Percentiles rank a stretch among this genome's conserved stretches.
phyloP scores from a whole-genome alignment of 2,329 filamentous ascomycete species.

The Xylariaceae sp. region DNA sequence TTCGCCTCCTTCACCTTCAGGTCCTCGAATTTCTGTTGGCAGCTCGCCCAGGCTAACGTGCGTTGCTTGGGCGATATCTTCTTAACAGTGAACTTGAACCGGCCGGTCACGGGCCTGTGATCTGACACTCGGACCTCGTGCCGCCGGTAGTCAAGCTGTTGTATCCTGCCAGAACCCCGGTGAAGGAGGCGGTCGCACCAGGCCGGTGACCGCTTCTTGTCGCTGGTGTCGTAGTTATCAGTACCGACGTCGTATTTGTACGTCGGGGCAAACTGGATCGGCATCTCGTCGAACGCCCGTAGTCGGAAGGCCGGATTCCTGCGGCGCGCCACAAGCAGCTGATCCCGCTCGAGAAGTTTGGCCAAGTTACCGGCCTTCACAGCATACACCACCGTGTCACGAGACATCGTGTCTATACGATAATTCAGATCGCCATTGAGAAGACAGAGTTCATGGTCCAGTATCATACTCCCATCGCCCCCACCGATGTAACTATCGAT shows the following conservation, averaged over 20 bases:
- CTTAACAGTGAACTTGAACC: constrained; percentile 80
- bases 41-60: constrained; percentile 63
- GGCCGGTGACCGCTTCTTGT: constrained; percentile 88
- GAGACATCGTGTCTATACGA: constrained; percentile 93
- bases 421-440: constrained; percentile 97
- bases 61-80: constrained; percentile 65
- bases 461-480: constrained; percentile 90
- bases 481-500: constrained; percentile 80
- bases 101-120: constrained; percentile 84
- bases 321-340: constrained; percentile 80
- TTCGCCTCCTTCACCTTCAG: constrained; percentile 62
- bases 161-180: constrained; percentile 71
- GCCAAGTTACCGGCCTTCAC: constrained; percentile 73
- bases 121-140: constrained; percentile 91
- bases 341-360: constrained; percentile 88
- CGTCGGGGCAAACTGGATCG: constrained; percentile 88
- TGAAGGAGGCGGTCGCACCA: constrained; percentile 97
- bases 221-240: constrained; percentile 87
- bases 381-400: constrained; percentile 84
- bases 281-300: constrained; percentile 82
- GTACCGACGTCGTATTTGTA: constrained; percentile 99
- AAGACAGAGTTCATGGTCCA: constrained; percentile 97
- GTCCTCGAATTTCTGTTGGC: constrained; percentile 68
- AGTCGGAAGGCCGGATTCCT: constrained; percentile 87
- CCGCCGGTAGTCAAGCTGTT: constrained; percentile 79